Conservation (phyloP, 1,284 basidiomycete species). For the Trichosporon sp. region DNA sequence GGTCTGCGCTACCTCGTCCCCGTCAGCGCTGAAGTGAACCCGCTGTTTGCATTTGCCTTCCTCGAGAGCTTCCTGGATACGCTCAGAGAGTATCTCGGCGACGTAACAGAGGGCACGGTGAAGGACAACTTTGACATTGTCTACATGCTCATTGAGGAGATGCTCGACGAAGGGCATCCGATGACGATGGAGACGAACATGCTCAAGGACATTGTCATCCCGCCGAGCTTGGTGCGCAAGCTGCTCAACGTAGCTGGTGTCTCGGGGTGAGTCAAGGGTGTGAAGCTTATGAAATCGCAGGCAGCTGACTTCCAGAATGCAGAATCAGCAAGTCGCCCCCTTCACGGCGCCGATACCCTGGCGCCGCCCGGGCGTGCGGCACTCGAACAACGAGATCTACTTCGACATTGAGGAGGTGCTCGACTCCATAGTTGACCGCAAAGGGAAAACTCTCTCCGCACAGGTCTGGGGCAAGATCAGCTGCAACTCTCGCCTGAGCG, state of each 20-base stretch:
- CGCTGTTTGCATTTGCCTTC: conserved; percentile 82
- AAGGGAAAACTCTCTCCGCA: conserved; percentile 66
- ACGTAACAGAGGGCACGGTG: conserved; percentile 63
- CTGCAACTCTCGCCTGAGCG: conserved; percentile 70
- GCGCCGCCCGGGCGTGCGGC: conserved; percentile 76
- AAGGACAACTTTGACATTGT: conserved; percentile 94
- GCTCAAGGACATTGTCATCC: conserved; percentile 83
- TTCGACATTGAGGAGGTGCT: conserved; percentile 85
- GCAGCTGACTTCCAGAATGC: too few relatives aligned
- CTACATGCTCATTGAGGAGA: conserved; percentile 93
- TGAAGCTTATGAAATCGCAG: too few relatives aligned
- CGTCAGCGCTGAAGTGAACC: conserved; percentile 72
- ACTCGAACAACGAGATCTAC: conserved; percentile 88
- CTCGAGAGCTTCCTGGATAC: conserved; percentile 77
- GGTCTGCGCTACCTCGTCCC: conserved; percentile 72
- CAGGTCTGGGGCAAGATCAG: conserved; percentile 75
- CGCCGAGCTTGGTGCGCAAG: conserved; percentile 77
- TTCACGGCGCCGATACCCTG: conserved; percentile 92
- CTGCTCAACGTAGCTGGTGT: conserved; percentile 61
- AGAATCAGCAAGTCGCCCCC: conserved; percentile 55
- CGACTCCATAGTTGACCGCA: conserved; percentile 75
- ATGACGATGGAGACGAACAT: conserved; percentile 90
- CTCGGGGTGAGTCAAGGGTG: conserved; percentile 46
- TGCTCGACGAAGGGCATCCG: conserved; percentile 86
- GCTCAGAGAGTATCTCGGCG: conserved; percentile 79